phyloP scores from a whole-genome alignment of 73 alveolate species.

The Uronychia binucleata region DNA sequence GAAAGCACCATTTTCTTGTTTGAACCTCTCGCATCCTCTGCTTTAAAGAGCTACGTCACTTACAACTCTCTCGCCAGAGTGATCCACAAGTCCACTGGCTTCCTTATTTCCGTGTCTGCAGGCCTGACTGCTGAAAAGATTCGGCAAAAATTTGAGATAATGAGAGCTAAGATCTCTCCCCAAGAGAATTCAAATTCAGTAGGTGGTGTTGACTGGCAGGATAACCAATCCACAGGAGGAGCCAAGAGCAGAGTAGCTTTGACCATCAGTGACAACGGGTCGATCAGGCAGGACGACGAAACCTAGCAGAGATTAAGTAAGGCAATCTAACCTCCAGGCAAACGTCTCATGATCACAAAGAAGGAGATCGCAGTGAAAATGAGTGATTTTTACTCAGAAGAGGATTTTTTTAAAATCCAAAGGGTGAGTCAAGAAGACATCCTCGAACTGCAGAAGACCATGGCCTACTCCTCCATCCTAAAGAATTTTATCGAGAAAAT shows the following conservation, averaged over 20 bases:
- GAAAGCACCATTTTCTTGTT: background rate
- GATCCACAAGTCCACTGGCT: background rate
- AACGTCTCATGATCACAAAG: background rate
- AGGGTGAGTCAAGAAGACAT: background rate
- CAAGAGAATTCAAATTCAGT: background rate
- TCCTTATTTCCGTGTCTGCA: background rate
- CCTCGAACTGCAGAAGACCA: background rate
- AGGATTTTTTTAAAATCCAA: slow-evolving; percentile 9
- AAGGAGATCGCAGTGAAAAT: background rate
- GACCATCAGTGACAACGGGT: background rate
- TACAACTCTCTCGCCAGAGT: slow-evolving; percentile 1
- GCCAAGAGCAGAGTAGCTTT: background rate
- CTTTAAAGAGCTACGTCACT: slow-evolving; percentile 2
- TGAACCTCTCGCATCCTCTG: background rate
- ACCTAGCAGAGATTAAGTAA: background rate
- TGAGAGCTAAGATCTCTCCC: background rate
- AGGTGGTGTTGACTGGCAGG: background rate
- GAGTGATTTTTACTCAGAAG: background rate
- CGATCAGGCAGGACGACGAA: background rate
- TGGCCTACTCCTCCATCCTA: background rate
- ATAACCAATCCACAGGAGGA: background rate
- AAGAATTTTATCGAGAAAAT: background rate
- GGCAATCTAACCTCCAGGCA: background rate
- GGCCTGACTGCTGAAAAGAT: background rate
- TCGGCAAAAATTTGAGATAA: background rate